These are phyloP conservation scores for Leccinum pellstonianum DNA, from an alignment of 768 basidiomycete species.

Conservation along the genomic window DNA sequence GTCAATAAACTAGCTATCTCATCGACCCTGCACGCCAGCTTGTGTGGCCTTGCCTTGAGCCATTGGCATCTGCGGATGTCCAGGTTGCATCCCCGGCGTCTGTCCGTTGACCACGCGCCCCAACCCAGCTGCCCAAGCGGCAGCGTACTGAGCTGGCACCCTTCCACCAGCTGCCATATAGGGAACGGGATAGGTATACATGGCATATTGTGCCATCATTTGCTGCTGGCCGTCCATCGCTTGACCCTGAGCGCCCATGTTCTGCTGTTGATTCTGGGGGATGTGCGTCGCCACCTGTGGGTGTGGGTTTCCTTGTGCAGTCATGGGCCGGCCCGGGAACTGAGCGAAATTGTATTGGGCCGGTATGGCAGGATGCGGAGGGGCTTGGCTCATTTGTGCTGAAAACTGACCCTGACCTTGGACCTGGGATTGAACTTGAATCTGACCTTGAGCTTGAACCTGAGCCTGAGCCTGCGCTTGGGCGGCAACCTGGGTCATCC, in stretches of 20 bases:
- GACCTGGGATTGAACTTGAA: constrained; percentile 21
- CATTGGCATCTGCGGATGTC: constrained; percentile 31
- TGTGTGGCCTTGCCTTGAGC: constrained; percentile 34
- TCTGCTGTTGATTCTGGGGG: constrained; percentile 32
- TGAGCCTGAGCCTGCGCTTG: background rate
- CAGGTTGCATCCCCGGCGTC: constrained; percentile 28
- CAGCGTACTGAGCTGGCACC: constrained; percentile 22
- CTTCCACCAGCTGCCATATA: constrained; percentile 21
- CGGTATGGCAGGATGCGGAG: constrained; percentile 27
- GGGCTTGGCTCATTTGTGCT: constrained; percentile 23
- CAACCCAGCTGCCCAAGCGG: constrained; percentile 22
- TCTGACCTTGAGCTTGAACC: constrained; percentile 16
- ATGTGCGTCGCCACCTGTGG: constrained; percentile 25
- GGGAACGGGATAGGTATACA: constrained; percentile 27
- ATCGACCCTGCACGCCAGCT: constrained; percentile 36
- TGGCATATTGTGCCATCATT: constrained; percentile 30
- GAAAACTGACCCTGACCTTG: constrained; percentile 28
- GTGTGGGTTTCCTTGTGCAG: constrained; percentile 27
- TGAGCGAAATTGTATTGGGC: constrained; percentile 37
- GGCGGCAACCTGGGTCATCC: constrained; percentile 14
- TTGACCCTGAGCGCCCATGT: constrained; percentile 23
- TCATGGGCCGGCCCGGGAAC: constrained; percentile 28
- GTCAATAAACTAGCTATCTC: constrained; percentile 16
- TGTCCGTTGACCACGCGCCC: constrained; percentile 30
- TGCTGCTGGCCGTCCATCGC: constrained; percentile 29